phyloP scores from a whole-genome alignment of 2,329 filamentous ascomycete species.

The Fusarium sp. region DNA sequence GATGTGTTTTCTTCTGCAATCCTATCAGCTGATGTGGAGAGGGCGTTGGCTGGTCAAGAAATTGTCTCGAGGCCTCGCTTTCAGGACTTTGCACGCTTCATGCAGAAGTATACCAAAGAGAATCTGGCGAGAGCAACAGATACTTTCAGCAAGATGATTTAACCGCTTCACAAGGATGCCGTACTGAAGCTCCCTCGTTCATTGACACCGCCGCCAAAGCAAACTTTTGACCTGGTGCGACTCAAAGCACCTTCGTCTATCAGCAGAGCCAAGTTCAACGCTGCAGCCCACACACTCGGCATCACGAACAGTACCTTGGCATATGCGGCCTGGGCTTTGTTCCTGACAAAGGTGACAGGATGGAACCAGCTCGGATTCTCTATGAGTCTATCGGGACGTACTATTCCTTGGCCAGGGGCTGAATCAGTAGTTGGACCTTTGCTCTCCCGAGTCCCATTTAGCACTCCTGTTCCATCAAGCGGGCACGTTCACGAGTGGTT shows the following conservation, averaged over 20 bases:
- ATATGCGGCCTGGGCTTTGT: not conserved
- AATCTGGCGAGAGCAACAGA: not conserved
- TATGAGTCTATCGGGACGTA: not conserved
- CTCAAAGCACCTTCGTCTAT: not conserved
- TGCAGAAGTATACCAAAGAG: not conserved
- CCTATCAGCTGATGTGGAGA: not conserved
- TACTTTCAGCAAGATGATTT: not conserved
- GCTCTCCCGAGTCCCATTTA: not conserved
- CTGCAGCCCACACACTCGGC: not conserved
- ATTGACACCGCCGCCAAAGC: not conserved
- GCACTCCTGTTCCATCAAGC: not conserved
- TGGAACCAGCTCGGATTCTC: not conserved
- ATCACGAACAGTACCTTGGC: not conserved
- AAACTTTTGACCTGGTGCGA: not conserved
- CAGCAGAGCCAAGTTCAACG: not conserved
- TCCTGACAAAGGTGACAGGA: not conserved
- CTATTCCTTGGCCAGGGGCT: not conserved
- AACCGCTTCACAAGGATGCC: not conserved
- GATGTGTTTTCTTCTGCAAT: not conserved
- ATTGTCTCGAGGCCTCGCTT: not conserved
- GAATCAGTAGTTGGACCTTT: not conserved
- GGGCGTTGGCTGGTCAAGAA: not conserved
- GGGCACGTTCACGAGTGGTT: not conserved
- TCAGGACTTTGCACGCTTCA: not conserved
- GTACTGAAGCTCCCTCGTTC: rapidly evolving